Evolutionary conservation across 441 rosid species (phyloP), one percentile per base, ranked within the genome.

Genomic region (Gossypium davidsonii): DNA sequence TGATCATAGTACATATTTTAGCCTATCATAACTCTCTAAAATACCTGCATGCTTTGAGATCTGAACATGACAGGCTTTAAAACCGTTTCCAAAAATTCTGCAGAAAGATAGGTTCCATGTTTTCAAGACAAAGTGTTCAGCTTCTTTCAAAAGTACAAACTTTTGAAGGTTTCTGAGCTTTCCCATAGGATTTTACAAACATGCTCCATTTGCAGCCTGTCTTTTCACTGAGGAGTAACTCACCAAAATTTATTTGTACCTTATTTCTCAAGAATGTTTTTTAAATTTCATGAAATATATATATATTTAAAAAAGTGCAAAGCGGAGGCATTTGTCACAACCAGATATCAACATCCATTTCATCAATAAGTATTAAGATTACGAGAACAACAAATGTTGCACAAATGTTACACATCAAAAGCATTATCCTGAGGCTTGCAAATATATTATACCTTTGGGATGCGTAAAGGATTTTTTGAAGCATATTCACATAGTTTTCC

Each of bases 401-500:
- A 51, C 60, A 20, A 11, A 18, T 63, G 34, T 31, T 31, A 52
- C 59, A 25, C 31, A 63, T 46, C 25, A 17, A 44, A 65, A 44
- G 34, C 59, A 53, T 62, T 70, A 64, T 53, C 58, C 42, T 14
- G 6, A 26, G 49, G 25, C 37, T 52, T 71, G 74, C 46, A 71
- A 53, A 75, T 25, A 65, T 73, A 46, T 64, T 65, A 62, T 88
- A 95, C 99, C 97, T 88, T 90, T 2, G 99, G 99, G 74, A 95
- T 88, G 56, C 95, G 95, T 75, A 91, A 70, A 76, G 98, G 92
- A 73, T 95, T 95, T 79, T 87, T 95, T 51, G 89, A 83, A 77
- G 91, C 96, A 84, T 95, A 95, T 73, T 95, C 98, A 80, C 99
- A 95, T 25, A 95, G 87, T 80, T 91, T 95, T 71, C 88, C 90